Base-by-base conservation (phyloP, 2,329 filamentous ascomycete species). In the Aureobasidium zeae region DNA sequence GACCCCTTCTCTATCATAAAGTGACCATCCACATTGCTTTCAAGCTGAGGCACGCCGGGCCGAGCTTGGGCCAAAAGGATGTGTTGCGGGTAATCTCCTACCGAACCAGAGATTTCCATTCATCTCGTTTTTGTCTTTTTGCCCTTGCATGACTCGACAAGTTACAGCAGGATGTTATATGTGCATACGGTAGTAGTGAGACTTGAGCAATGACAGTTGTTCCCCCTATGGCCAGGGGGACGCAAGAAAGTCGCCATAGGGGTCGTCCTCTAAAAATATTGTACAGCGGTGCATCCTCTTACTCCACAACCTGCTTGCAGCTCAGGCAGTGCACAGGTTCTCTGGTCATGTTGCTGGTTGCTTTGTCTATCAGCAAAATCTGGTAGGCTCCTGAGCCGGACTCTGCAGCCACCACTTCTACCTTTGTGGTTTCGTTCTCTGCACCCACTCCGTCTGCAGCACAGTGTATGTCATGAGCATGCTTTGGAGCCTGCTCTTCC, bases 321-420 rank as follows among this genome's bases (percentile, higher is more conserved):
- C 54, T 47, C 17, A 62, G 45, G 42, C 59, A 62, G n/a, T 47
- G 36, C 25, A 61, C 46, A 13, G 51, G 42, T 46, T 53, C 46
- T 16, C 51, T 46, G 15, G 51, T 44, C 46, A 45, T 43, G 38
- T 53, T 48, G 13, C 49, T 53, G 12, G 16, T 45, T 6, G 50
- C 43, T 17, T 48, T 46, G 31, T 53, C 48, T n/a, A 52, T 55
- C 19, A 60, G 50, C 12, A 58, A 48, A 10, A 60, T 53, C 46
- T 55, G 51, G 9, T 53, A 54, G 45, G 32, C 32, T 26, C 25
- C 33, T n/a, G n/a, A n/a, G n/a, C n/a, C n/a, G n/a, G 22, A 24
- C 3, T 31, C 25, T 4, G 22, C 17, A 9, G 13, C 33, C 42
- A 35, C 13, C 2, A 45, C 16, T 11, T 31, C 28, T 24, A 20